Conservation (phyloP, 2,329 filamentous ascomycete genomes). For the Aspergillus sp. region DNA sequence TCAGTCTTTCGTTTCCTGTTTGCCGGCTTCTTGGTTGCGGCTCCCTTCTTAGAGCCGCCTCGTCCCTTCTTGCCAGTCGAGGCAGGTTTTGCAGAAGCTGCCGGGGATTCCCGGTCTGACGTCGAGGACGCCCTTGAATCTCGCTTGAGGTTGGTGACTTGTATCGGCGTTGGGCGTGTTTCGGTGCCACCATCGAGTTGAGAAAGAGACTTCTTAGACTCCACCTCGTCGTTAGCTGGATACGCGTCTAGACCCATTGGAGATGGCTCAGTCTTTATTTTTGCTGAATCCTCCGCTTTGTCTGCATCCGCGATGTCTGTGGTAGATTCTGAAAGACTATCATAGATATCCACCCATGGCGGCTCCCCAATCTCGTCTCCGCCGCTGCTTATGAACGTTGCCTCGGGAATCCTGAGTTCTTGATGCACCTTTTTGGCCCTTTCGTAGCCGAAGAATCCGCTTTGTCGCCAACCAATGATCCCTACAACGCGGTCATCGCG, state of each 20-base stretch:
- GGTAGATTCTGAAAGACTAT: slow-evolving; percentile 12
- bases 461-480: slow-evolving; percentile 30
- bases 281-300: slow-evolving; percentile 12
- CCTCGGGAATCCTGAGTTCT: slow-evolving; percentile 19
- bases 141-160: slow-evolving; percentile 31
- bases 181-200: slow-evolving; percentile 17
- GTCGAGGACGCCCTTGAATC: slow-evolving; percentile 28
- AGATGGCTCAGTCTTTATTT: slow-evolving; percentile 28
- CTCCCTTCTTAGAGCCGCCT: slow-evolving; percentile 27
- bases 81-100: slow-evolving; percentile 24
- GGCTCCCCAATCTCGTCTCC: slow-evolving; percentile 9
- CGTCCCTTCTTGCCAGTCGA: slow-evolving; percentile 26
- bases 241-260: slow-evolving; percentile 20
- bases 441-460: slow-evolving; percentile 31
- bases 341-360: slow-evolving; percentile 30
- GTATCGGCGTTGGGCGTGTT: slow-evolving; percentile 31
- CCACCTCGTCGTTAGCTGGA: slow-evolving; percentile 17
- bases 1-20: slow-evolving; percentile 35
- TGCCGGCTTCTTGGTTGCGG: slow-evolving; percentile 25
- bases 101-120: slow-evolving; percentile 29
- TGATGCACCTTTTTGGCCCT: slow-evolving; percentile 26
- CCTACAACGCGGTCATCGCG: slow-evolving; percentile 29
- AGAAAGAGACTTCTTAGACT: slow-evolving; percentile 15
- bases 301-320: slow-evolving; percentile 6
- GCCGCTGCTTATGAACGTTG: slow-evolving; percentile 6